phyloP scores from a whole-genome alignment of 139 green algal genomes.

The Marvania coccoides region DNA sequence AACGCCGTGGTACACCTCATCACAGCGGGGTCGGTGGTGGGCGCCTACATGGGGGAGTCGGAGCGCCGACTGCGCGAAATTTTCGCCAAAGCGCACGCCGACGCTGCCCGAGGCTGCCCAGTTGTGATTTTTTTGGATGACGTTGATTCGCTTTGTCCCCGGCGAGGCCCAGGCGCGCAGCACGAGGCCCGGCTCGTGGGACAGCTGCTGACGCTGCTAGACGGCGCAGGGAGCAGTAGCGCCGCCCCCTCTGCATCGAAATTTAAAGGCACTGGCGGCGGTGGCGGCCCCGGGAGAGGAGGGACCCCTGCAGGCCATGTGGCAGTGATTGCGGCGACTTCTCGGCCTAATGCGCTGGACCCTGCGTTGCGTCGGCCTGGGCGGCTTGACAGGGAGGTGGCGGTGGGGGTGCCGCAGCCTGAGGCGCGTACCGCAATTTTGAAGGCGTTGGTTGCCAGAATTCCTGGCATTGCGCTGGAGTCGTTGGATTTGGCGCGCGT shows the following conservation, averaged over 20 bases:
- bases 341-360: constrained; percentile 81
- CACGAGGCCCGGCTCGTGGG: constrained; percentile 83
- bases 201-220: constrained; percentile 92
- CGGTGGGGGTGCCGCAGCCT: constrained; percentile 15
- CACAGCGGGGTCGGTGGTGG: constrained; percentile 53
- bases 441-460: constrained; percentile 34
- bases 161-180: constrained; percentile 37
- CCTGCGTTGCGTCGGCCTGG: constrained; percentile 79
- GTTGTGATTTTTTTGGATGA: constrained; percentile 89
- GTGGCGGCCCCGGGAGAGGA: background rate
- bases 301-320: background rate
- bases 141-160: constrained; percentile 77
- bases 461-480: constrained; percentile 35
- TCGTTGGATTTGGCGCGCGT: constrained; percentile 61
- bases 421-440: constrained; percentile 31
- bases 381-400: constrained; percentile 81
- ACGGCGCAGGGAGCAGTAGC: constrained; percentile 47
- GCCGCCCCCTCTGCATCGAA: background rate
- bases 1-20: constrained; percentile 53
- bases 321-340: constrained; percentile 80
- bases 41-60: constrained; percentile 68
- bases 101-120: constrained; percentile 29
- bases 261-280: background rate
- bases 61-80: constrained; percentile 72
- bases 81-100: constrained; percentile 59